phyloP scores from a whole-genome alignment of 345 rosid species.

The Brassica cretica region DNA sequence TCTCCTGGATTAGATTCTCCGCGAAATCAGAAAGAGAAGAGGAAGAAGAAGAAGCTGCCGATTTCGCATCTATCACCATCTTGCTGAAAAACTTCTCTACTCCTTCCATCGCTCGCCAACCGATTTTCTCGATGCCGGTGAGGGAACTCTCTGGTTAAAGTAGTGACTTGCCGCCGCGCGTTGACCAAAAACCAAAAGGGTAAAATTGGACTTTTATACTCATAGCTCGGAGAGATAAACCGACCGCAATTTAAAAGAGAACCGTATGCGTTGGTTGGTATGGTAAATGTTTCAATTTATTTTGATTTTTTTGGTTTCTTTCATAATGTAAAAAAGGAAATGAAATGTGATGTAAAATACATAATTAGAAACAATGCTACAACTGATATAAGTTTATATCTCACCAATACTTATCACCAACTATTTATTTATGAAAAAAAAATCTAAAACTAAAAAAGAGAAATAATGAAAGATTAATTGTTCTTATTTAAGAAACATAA shows the following conservation, averaged over 20 bases:
- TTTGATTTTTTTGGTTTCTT: neutral
- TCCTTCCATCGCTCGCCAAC: conserved; percentile 49
- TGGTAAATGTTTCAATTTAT: neutral
- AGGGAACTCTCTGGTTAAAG: neutral
- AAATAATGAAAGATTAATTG: neutral
- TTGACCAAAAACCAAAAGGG: conserved; percentile 14
- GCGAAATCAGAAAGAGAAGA: conserved; percentile 43
- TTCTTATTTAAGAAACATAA: too few species aligned
- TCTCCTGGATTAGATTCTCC: conserved; percentile 33
- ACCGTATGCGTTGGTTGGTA: neutral
- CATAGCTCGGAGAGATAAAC: neutral
- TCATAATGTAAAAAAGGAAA: neutral
- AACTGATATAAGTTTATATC: neutral
- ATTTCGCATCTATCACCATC: conserved; percentile 43
- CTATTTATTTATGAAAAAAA: too few species aligned
- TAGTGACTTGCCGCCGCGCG: conserved; percentile 5
- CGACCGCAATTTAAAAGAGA: neutral
- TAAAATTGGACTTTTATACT: neutral
- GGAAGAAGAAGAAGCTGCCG: conserved; percentile 43
- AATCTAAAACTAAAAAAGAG: too few species aligned
- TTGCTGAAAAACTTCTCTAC: conserved; percentile 43
- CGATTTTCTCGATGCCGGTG: neutral
- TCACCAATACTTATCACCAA: neutral
- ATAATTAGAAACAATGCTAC: neutral
- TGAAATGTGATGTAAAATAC: neutral